phyloP scores from a whole-genome alignment of 768 basidiomycete species.

The Goffeauzyma gilvescens region DNA sequence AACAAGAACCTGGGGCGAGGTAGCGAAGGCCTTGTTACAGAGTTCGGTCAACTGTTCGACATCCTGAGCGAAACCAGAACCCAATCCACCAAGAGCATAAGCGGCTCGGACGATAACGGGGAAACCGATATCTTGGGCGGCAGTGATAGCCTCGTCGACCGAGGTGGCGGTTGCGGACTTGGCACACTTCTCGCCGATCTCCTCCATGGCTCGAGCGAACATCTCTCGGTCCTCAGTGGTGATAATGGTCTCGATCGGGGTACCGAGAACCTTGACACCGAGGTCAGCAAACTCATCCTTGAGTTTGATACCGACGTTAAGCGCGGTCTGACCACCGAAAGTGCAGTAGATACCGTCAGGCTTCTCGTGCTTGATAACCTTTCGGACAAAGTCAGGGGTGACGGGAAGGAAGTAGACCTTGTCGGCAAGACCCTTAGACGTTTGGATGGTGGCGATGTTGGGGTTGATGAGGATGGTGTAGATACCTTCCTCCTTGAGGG shows the following conservation, averaged over 20 bases:
- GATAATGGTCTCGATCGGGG: conserved; percentile 92
- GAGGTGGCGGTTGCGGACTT: conserved; percentile 76
- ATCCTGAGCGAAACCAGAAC: conserved; percentile 88
- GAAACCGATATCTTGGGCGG: conserved; percentile 70
- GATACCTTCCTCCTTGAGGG: conserved; percentile 94
- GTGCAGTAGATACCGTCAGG: conserved; percentile 98
- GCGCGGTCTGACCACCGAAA: conserved; percentile 92
- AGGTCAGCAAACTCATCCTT: conserved; percentile 85
- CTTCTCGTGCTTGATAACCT: conserved; percentile 95
- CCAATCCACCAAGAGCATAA: conserved; percentile 86
- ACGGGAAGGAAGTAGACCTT: conserved; percentile 99
- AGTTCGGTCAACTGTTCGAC: conserved; percentile 72
- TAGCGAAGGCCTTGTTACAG: conserved; percentile 88
- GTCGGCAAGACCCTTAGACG: conserved; percentile 90
- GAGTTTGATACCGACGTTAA: conserved; percentile 90
- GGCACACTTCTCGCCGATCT: conserved; percentile 89
- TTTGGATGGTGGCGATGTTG: conserved; percentile 97
- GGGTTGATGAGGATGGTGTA: conserved; percentile 98
- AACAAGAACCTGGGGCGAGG: conserved; percentile 92
- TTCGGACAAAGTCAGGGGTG: conserved; percentile 89
- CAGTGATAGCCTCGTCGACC: conserved; percentile 58
- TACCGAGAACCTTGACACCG: conserved; percentile 84
- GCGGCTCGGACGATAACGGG: conserved; percentile 94
- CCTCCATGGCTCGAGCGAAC: conserved; percentile 81
- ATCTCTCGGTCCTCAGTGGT: conserved; percentile 89